A percentile compares a stretch with the other conserved stretches of the same genome.
phyloP scores from a whole-genome alignment of 2,329 filamentous ascomycete species.

The Fusarium clavum region DNA sequence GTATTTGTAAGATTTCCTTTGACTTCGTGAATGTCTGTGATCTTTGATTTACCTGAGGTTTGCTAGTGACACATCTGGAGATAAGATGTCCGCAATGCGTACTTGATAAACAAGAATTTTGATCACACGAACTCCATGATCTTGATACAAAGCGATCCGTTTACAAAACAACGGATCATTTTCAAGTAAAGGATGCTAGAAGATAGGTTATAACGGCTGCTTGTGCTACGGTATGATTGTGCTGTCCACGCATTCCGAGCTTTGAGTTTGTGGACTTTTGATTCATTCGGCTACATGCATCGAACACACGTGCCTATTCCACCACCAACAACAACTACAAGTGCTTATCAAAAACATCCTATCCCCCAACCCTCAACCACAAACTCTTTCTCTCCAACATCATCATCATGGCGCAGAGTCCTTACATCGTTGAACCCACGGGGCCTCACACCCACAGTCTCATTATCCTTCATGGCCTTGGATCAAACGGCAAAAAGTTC shows the following conservation, averaged over 20 bases:
- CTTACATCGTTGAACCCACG: constrained; percentile 40
- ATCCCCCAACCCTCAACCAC: background rate
- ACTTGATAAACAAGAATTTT: too few relatives aligned
- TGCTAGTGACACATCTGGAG: too few relatives aligned
- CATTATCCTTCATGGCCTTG: constrained; percentile 49
- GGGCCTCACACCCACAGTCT: constrained; percentile 44
- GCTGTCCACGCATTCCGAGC: background rate
- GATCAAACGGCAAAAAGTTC: constrained; percentile 50
- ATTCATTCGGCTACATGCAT: background rate
- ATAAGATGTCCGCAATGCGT: too few relatives aligned
- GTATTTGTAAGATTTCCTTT: background rate
- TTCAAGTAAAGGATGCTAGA: accelerated
- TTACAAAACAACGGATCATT: background rate
- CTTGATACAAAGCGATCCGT: too few relatives aligned
- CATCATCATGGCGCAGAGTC: background rate
- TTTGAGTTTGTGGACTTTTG: background rate
- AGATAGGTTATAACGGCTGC: background rate
- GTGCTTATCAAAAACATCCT: background rate
- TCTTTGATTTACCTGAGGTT: too few relatives aligned
- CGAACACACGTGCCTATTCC: background rate
- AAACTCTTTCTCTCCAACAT: too few relatives aligned
- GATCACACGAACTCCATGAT: too few relatives aligned
- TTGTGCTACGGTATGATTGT: background rate
- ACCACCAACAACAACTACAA: background rate
- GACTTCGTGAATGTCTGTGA: background rate